These are phyloP conservation scores for Colletotrichum tamarilloi DNA, from an alignment of 2,329 filamentous ascomycete species.

Conservation along the genomic window DNA sequence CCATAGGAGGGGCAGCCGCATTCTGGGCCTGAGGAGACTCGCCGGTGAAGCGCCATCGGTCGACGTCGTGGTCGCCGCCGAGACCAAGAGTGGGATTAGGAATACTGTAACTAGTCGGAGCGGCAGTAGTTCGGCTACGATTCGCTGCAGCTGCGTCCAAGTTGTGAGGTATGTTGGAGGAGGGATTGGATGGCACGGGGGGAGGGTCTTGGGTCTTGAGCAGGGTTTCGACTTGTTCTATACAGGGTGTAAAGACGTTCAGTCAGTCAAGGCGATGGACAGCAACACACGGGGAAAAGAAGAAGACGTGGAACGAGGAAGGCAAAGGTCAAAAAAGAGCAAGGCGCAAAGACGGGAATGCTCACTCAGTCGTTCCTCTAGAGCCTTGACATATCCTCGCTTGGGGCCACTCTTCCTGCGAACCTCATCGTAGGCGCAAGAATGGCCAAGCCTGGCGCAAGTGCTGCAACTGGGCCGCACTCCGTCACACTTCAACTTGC, in stretches of 20 bases:
- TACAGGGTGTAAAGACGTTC: slow-evolving; percentile 1
- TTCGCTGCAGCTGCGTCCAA: slow-evolving; percentile 41
- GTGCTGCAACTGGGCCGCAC: slow-evolving; percentile 87
- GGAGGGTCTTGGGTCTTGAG: slow-evolving; percentile 80
- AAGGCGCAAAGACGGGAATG: slow-evolving; percentile 12
- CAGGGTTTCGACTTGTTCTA: slow-evolving; percentile 93
- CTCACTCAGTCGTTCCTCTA: slow-evolving; percentile 93
- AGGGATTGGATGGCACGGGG: slow-evolving; percentile 43
- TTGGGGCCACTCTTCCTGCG: slow-evolving; percentile 95
- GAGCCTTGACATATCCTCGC: slow-evolving; percentile 91
- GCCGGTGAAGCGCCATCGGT: slow-evolving; percentile 65
- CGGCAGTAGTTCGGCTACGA: slow-evolving; percentile 46
- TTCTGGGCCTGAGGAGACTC: slow-evolving; percentile 61
- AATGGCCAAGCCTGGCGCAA: slow-evolving; percentile 86
- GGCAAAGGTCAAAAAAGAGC: neutral
- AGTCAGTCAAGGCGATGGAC: slow-evolving; percentile 12
- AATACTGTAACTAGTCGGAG: slow-evolving; percentile 53
- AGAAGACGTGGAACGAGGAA: neutral
- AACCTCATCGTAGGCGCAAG: slow-evolving; percentile 91
- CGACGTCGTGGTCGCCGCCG: slow-evolving; percentile 58
- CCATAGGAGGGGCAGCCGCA: slow-evolving; percentile 46
- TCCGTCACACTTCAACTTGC: slow-evolving; percentile 93
- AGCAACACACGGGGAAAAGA: neutral
- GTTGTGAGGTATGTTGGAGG: slow-evolving; percentile 47
- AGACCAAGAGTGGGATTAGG: slow-evolving; percentile 60